These are phyloP conservation scores for Penicillium goetzii DNA, from an alignment of 495 filamentous ascomycete species.

Conservation along the genomic window DNA sequence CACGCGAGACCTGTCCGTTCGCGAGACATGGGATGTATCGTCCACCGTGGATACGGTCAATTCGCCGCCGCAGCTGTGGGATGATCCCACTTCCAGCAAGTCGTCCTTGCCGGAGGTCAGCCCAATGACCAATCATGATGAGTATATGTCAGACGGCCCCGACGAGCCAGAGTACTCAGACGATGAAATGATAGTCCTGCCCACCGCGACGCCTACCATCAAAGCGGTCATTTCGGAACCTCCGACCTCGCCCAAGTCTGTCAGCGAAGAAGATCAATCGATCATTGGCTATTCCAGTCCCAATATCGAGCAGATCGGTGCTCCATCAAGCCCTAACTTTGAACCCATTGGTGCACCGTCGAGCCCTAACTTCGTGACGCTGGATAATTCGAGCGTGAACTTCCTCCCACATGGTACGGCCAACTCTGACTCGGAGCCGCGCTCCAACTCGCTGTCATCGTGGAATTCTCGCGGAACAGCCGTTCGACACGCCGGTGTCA, in stretches of 20 bases:
- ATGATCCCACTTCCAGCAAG: conserved; percentile 48
- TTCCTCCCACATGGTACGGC: conserved; percentile 42
- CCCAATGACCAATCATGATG: conserved; percentile 30
- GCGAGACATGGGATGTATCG: conserved; percentile 47
- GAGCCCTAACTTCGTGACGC: conserved; percentile 49
- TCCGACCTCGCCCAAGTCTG: conserved; percentile 28
- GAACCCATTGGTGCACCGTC: conserved; percentile 44
- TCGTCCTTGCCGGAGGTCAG: conserved; percentile 43
- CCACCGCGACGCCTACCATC: conserved; percentile 46
- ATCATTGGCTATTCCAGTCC: conserved; percentile 45
- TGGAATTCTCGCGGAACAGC: conserved; percentile 56
- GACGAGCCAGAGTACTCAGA: conserved; percentile 39
- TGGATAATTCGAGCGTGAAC: conserved; percentile 50
- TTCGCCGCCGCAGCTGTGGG: conserved; percentile 49
- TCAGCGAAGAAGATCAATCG: conserved; percentile 21
- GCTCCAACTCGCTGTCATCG: conserved; percentile 52
- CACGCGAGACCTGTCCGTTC: conserved; percentile 36
- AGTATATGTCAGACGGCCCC: conserved; percentile 30
- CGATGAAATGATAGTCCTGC: conserved; percentile 43
- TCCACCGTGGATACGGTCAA: conserved; percentile 47
- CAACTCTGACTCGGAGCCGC: conserved; percentile 42
- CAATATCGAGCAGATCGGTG: conserved; percentile 47
- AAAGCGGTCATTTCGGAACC: conserved; percentile 44
- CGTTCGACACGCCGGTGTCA: conserved; percentile 39
- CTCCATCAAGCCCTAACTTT: conserved; percentile 53